Percentiles rank a stretch among this genome's conserved stretches.
Evolutionary conservation across 2,329 filamentous ascomycete genomes (phyloP).

Genomic region (Pyricularia sp.): DNA sequence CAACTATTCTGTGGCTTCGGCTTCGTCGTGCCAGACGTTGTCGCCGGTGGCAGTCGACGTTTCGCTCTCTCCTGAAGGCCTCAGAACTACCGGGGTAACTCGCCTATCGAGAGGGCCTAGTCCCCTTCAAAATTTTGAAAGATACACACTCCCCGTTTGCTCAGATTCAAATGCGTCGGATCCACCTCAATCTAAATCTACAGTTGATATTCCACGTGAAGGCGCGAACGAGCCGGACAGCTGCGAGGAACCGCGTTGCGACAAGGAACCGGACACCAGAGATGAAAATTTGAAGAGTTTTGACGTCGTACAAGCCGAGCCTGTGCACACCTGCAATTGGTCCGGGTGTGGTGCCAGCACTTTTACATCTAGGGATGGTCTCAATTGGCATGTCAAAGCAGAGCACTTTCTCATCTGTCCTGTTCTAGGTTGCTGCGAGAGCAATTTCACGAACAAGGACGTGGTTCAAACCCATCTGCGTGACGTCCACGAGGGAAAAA

Average conservation of each 20-base stretch:
- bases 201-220: not conserved
- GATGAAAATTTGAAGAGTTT: not conserved
- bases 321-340: constrained; percentile 27
- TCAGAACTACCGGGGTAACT: no score
- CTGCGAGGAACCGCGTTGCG: not conserved
- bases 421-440: constrained; percentile 22
- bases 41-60: not conserved
- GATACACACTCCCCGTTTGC: not conserved
- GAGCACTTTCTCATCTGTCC: constrained; percentile 31
- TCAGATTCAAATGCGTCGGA: not conserved
- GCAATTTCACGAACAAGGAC: constrained; percentile 19
- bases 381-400: constrained; percentile 29
- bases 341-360: constrained; percentile 20
- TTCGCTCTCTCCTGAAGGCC: not conserved
- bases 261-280: not conserved
- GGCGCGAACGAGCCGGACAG: not conserved
- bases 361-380: constrained; percentile 23
- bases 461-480: constrained; percentile 24
- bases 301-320: constrained; percentile 12
- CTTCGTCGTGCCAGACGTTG: not conserved
- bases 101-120: not conserved
- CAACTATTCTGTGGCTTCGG: not conserved
- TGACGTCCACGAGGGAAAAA: constrained; percentile 16
- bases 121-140: not conserved
- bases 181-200: not conserved